Conservation (phyloP, 2,329 filamentous ascomycete species). For the Trichoderma atroviride region DNA sequence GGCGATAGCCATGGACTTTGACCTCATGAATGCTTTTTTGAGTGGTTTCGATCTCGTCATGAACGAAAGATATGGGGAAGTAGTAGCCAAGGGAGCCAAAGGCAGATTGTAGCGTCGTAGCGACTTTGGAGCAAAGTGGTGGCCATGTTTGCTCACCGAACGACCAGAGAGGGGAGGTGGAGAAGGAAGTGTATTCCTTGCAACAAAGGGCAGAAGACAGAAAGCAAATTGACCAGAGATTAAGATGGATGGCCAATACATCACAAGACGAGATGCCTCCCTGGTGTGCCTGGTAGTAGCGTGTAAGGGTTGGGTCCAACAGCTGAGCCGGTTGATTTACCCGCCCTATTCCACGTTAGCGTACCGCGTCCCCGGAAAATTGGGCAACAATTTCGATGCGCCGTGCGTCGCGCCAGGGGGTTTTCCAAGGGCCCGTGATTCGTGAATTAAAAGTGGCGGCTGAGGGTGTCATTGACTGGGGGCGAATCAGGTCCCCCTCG, state of each 20-base stretch:
- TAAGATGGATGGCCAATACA: neutral
- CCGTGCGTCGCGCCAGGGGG: neutral
- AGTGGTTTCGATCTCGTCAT: neutral
- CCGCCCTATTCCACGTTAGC: neutral
- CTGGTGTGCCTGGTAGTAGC: no score
- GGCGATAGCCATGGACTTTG: neutral
- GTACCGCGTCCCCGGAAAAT: conserved; percentile 6
- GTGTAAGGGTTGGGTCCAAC: neutral
- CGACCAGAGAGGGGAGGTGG: no score
- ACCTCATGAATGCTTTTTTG: neutral
- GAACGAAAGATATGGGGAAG: neutral
- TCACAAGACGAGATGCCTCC: neutral
- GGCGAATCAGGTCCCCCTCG: conserved; percentile 5
- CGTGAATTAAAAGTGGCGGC: conserved; percentile 7
- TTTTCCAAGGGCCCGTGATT: neutral
- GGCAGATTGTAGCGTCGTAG: neutral
- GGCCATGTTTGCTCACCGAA: neutral
- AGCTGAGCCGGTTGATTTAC: neutral
- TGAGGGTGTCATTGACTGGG: conserved; percentile 8
- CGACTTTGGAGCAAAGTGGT: neutral
- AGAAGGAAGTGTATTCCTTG: neutral
- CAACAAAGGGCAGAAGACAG: neutral
- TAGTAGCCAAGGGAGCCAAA: neutral
- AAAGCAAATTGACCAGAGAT: neutral
- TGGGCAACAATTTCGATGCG: neutral